Evolutionary conservation across 1,284 basidiomycete genomes (phyloP), one percentile per base, ranked within the genome.

Genomic region (Coniferiporia sulphurascens): DNA sequence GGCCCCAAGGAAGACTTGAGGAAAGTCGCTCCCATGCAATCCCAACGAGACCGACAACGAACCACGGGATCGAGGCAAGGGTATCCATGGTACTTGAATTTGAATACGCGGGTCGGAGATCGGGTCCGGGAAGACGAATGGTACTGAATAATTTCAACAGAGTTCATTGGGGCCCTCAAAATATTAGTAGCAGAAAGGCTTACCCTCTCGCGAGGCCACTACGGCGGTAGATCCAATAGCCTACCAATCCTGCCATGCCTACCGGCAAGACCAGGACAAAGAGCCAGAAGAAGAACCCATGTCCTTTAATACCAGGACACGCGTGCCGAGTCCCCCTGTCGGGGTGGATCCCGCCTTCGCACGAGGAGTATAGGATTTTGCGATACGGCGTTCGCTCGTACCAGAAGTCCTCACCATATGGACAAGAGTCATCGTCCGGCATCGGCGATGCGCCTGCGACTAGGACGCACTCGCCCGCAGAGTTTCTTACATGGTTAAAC

Each of bases 371-470:
- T 0, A 89, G 89, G 58, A 96, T 91, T 73, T 92, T 88, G 62
- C 93, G 89, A 69, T 95, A 95, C 7, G 86, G 76, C 0, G 95
- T 97, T 27, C 93, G 85, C 58, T 93, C 92, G 71, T 94, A 95
- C 95, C 95, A 97, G 67, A 79, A 90, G 7, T 87, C 83, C 38
- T 84, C 83, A 34, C 77, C 81, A 55, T 77, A 77, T 34, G 74
- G 74, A 68, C 92, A 95, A 9, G 81, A 78, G 48, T 84, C 74
- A 64, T 89, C 80, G 60, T 79, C 64, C 4, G 83, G 73, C 5
- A 89, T 77, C 0, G 91, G 78, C 6, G 73, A 71, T 0, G 85
- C 87, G 13, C 89, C 91, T 2, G 82, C 72, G 1, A 85, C 83
- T 15, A 93, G 81, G 0, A 90, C 87, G 68, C 95, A 97, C 48